Percentiles rank a stretch among this genome's conserved stretches.
These are phyloP conservation scores for Cyclocybe cylindracea DNA, from an alignment of 768 basidiomycete species.

Conservation along the genomic window DNA sequence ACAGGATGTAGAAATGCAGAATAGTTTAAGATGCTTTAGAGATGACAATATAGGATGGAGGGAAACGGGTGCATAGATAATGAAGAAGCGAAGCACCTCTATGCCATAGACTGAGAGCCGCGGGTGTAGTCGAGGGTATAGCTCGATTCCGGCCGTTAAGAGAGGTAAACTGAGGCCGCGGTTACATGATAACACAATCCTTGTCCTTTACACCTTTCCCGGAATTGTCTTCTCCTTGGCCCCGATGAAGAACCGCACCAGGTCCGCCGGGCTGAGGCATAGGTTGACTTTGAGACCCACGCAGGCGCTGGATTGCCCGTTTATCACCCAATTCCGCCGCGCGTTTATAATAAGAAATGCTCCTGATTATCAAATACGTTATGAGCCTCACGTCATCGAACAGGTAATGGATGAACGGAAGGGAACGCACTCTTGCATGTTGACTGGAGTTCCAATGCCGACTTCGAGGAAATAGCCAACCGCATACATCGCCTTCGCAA, in stretches of 20 bases:
- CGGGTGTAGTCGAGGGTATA: no score
- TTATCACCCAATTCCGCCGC: slow-evolving; percentile 94
- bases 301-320: slow-evolving; percentile 84
- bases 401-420: slow-evolving; percentile 8
- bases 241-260: slow-evolving; percentile 62
- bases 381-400: slow-evolving; percentile 9
- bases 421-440: slow-evolving; percentile 61
- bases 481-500: slow-evolving; percentile 97
- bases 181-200: slow-evolving; percentile 86
- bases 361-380: slow-evolving; percentile 39
- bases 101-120: no score
- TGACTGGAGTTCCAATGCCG: slow-evolving; percentile 78
- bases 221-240: slow-evolving; percentile 40
- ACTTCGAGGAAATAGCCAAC: slow-evolving; percentile 98
- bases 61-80: background rate
- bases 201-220: slow-evolving; percentile 67
- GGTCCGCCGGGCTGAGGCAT: slow-evolving; percentile 60
- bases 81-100: background rate
- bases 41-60: background rate
- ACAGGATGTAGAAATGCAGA: slow-evolving; percentile 17
- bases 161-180: background rate
- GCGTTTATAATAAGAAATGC: slow-evolving; percentile 81
- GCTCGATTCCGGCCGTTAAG: no score
- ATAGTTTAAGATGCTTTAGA: slow-evolving; percentile 22
- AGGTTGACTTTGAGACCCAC: slow-evolving; percentile 55